phyloP scores from a whole-genome alignment of 2,329 filamentous ascomycete species.

The Penicillium italicum region DNA sequence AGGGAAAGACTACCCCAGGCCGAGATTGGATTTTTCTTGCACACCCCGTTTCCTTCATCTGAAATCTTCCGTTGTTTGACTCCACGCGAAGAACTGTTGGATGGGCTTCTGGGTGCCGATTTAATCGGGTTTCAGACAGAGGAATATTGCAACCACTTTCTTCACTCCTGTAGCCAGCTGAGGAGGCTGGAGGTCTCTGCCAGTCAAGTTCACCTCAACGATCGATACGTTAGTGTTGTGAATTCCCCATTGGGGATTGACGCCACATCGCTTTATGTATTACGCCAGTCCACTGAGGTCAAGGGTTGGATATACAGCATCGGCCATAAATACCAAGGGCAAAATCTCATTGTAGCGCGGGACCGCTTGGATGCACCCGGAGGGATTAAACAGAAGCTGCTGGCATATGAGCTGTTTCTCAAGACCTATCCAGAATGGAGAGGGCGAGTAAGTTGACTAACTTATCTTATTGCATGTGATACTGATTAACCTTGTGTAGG shows the following conservation, averaged over 20 bases:
- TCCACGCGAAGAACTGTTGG: slow-evolving; percentile 74
- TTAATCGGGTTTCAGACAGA: slow-evolving; percentile 88
- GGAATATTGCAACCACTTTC: slow-evolving; percentile 88
- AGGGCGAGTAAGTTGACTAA: slow-evolving; percentile 53
- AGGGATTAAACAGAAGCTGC: slow-evolving; percentile 85
- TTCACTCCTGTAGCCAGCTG: slow-evolving; percentile 88
- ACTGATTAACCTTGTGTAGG: slow-evolving; percentile 39
- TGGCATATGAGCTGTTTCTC: slow-evolving; percentile 85
- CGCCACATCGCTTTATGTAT: slow-evolving; percentile 64
- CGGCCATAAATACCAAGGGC: slow-evolving; percentile 75
- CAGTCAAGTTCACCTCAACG: slow-evolving; percentile 80
- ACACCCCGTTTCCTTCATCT: slow-evolving; percentile 90
- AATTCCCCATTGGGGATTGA: slow-evolving; percentile 84
- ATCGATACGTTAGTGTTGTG: slow-evolving; percentile 82
- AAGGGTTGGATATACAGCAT: slow-evolving; percentile 73
- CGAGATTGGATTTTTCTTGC: slow-evolving; percentile 92
- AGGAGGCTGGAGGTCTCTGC: slow-evolving; percentile 78
- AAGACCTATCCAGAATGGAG: slow-evolving; percentile 87
- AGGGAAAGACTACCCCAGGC: slow-evolving; percentile 78
- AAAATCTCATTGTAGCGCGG: slow-evolving; percentile 84
- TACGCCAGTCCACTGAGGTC: slow-evolving; percentile 69
- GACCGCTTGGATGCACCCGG: slow-evolving; percentile 91
- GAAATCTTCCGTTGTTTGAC: slow-evolving; percentile 90
- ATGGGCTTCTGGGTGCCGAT: slow-evolving; percentile 89
- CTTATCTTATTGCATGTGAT: neutral